Evolutionary conservation across 192 early-diverging fungal species (phyloP), one percentile per base, ranked within the genome.

Genomic region (Backusella westeae): DNA sequence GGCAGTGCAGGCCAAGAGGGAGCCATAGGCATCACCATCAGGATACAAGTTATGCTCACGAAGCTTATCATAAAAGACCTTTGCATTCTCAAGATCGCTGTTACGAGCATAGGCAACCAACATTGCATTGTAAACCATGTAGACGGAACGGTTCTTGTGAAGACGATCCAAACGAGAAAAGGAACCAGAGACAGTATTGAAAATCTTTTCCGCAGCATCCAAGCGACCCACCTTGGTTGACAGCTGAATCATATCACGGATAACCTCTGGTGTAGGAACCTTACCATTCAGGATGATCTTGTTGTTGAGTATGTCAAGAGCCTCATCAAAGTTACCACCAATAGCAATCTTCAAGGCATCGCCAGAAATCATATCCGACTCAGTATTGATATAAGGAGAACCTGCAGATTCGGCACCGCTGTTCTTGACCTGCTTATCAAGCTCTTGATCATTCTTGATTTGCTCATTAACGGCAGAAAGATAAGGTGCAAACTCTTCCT

Each of bases 1-100:
- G 4, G 70, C 66, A 3, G 79, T 84, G 56, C 84, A 84, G 17
- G 87, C 77, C 21, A 89, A 75, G 35, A 87, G 74, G 10, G 83
- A 78, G 0, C 85, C 89, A 67, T 88, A 88, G 9, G 87, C 84
- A 74, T 87, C 85, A 1, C 80, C 84, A 79, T 86, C 83, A 9
- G 85, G 87, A 59, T 74, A 66, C 39, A 29, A 19, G 6, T 41
- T 8, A 35, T 34, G 0, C 14, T 36, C 3, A 71, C 72, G 46
- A 23, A 71, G 49, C 53, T 77, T 77, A 41, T 88, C 75, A 72
- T 90, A 87, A 29, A 83, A 86, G 53, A 74, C 70, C 74, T 88
- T 86, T 69, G 87, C 87, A 3, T 68, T 67, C 0, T 52, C 71
- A 71, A 88, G 80, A 41, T 88, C 78, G 4, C 80, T 80, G 19